Evolutionary conservation across 768 basidiomycete genomes (phyloP), one percentile per base, ranked within the genome.

Genomic region (Gymnopilus dilepis): DNA sequence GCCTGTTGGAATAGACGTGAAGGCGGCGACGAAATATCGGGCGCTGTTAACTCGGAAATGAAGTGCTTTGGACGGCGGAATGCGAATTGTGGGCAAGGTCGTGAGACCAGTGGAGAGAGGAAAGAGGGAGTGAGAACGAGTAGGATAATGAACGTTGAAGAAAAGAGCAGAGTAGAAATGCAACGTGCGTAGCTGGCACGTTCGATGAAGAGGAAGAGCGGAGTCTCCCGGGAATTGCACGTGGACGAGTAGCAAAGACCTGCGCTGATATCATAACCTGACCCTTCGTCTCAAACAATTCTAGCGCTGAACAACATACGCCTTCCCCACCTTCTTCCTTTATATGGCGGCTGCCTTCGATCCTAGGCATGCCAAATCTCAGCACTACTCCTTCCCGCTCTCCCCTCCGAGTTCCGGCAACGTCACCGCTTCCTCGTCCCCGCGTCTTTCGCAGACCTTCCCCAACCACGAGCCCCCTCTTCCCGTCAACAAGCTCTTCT

Each of bases 221-320:
- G 73, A 66, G 67, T 69, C 60, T 63, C 70, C 70, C 71, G 74
- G 67, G 71, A 61, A 65, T 56, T 65, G 69, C 74, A 75, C 76
- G 74, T 75, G 76, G 70, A 73, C 63, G 69, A 66, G 62, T 63
- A 11, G 38, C 42, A 55, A 57, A 48, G 52, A 56, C 21, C 17
- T 31, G 34, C 63, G 58, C 65, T 70, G 69, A 70, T 68, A 69
- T 72, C 68, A 70, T 70, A 70, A 66, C 59, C 62, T 51, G 34
- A 54, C 22, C 57, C 60, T 43, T 56, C 43, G 28, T 51, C 58
- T 60, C 60, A 54, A 51, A 63, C 55, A 50, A 52, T 47, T 48
- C 48, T 28, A 13, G 24, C 31, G 45, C 56, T 41, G 53, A 17
- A 30, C 34, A 21, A 50, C 40, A 40, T 13, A 37, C 57, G n/a